Conservation (phyloP, 371 early-diverging fungal genomes). For the Paraphysoderma sedebokerense region DNA sequence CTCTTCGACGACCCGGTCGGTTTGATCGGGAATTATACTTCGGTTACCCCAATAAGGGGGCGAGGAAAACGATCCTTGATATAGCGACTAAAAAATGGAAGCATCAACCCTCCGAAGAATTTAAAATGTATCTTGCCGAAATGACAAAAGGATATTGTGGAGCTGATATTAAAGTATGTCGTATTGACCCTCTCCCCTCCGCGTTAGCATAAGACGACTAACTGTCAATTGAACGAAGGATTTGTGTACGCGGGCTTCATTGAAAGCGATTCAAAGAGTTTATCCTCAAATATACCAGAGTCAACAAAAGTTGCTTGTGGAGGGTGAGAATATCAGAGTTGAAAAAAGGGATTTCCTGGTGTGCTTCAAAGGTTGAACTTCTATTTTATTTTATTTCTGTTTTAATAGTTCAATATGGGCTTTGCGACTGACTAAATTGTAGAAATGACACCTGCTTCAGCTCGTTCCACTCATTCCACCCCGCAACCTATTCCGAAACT, state of each 20-base stretch:
- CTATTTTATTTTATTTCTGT: too few species aligned
- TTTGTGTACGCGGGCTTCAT: slow-evolving; percentile 31
- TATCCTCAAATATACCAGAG: slow-evolving; percentile 44
- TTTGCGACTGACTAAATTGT: too few species aligned
- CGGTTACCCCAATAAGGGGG: slow-evolving; percentile 26
- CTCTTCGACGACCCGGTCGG: slow-evolving; percentile 46
- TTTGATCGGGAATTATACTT: slow-evolving; percentile 50
- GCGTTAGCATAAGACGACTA: not conserved
- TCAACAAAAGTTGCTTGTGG: slow-evolving; percentile 21
- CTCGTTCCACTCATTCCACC: slow-evolving; percentile 17
- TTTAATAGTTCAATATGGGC: too few species aligned
- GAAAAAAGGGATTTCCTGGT: slow-evolving; percentile 26
- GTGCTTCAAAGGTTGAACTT: too few species aligned
- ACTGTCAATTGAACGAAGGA: not conserved
- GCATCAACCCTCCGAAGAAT: slow-evolving; percentile 10
- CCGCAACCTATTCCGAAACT: slow-evolving; percentile 20
- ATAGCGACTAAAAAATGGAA: slow-evolving; percentile 20
- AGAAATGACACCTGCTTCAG: slow-evolving; percentile 24
- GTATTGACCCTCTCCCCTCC: slow-evolving; percentile 26
- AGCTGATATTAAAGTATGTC: slow-evolving; percentile 43
- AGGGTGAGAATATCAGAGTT: slow-evolving; percentile 21
- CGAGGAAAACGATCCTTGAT: slow-evolving; percentile 20
- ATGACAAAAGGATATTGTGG: slow-evolving; percentile 32
- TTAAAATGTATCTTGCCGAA: slow-evolving; percentile 16
- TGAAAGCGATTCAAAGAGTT: slow-evolving; percentile 40